Conservation (phyloP, 1,139 yeast genomes). For the Yamadazyma trypodendri region DNA sequence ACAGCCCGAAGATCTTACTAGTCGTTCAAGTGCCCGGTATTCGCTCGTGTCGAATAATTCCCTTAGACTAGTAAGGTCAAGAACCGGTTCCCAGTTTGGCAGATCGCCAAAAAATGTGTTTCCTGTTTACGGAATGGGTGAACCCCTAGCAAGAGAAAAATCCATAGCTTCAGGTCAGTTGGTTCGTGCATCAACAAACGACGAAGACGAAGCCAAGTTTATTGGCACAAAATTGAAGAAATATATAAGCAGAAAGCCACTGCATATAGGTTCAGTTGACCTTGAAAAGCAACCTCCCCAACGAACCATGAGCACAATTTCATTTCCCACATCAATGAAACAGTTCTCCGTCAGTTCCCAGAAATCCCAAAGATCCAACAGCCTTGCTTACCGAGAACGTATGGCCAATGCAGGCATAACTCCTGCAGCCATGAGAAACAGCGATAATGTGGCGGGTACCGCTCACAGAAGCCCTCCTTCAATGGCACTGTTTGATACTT, state of each 20-base stretch:
- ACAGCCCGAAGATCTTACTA: constrained; percentile 1
- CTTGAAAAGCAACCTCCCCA: constrained; percentile 8
- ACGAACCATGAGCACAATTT: constrained; percentile 1
- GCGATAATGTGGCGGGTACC: constrained; percentile 21
- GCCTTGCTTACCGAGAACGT: constrained; percentile 14
- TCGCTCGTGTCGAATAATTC: constrained; percentile 6
- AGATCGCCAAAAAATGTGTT: constrained; percentile 74
- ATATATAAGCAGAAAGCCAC: constrained; percentile 9
- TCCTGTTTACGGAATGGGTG: constrained; percentile 77
- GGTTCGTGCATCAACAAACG: background rate
- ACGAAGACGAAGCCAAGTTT: constrained; percentile 23
- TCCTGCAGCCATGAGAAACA: constrained; percentile 15
- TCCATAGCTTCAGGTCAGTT: constrained; percentile 49
- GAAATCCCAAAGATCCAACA: constrained; percentile 10
- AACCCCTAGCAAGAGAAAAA: constrained; percentile 53
- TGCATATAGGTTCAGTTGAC: constrained; percentile 7
- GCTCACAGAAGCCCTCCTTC: background rate
- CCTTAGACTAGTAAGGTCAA: constrained; percentile 7
- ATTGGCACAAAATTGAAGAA: constrained; percentile 23
- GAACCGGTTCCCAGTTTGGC: constrained; percentile 10
- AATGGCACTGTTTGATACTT: background rate
- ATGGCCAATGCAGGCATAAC: constrained; percentile 20
- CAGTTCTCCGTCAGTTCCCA: constrained; percentile 14
- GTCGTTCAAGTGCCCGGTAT: constrained; percentile 5
- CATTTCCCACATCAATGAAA: constrained; percentile 6